These are phyloP conservation scores for Przewalskia tangutica DNA, from an alignment of 257 asterid genomes.

Conservation along the genomic window DNA sequence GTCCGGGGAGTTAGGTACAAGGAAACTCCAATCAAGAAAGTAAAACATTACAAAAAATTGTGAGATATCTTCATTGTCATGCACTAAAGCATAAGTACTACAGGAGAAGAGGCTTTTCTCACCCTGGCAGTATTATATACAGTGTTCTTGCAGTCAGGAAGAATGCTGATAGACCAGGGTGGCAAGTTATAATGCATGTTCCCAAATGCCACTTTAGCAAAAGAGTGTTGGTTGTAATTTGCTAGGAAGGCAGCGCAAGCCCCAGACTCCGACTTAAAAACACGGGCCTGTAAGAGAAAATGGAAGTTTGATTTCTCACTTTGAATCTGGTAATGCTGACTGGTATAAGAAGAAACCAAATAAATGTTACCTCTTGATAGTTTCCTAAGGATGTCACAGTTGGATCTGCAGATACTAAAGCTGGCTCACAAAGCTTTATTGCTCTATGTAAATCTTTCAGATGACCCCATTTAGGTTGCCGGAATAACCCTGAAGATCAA, in stretches of 20 bases:
- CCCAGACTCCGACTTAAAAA: constrained; percentile 59
- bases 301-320: neutral
- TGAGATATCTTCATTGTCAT: neutral
- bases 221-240: constrained; percentile 57
- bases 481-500: constrained; percentile 44
- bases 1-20: neutral
- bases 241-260: constrained; percentile 91
- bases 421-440: constrained; percentile 92
- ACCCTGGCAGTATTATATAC: constrained; percentile 97
- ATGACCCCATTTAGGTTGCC: constrained; percentile 99
- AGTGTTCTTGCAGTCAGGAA: constrained; percentile 91
- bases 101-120: constrained; percentile 14
- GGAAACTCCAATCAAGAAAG: neutral
- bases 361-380: constrained; percentile 68
- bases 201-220: constrained; percentile 63
- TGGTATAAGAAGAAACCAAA: constrained; percentile 8
- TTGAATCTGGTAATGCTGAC: neutral
- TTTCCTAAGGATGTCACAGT: constrained; percentile 61
- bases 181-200: constrained; percentile 77
- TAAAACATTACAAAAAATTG: neutral
- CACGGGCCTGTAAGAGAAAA: constrained; percentile 57
- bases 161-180: constrained; percentile 98
- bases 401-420: constrained; percentile 70
- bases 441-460: constrained; percentile 94
- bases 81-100: neutral